A percentile compares a stretch with the other conserved stretches of the same genome.
phyloP scores from a whole-genome alignment of 495 filamentous ascomycete species.

The Aspergillus mulundensis region DNA sequence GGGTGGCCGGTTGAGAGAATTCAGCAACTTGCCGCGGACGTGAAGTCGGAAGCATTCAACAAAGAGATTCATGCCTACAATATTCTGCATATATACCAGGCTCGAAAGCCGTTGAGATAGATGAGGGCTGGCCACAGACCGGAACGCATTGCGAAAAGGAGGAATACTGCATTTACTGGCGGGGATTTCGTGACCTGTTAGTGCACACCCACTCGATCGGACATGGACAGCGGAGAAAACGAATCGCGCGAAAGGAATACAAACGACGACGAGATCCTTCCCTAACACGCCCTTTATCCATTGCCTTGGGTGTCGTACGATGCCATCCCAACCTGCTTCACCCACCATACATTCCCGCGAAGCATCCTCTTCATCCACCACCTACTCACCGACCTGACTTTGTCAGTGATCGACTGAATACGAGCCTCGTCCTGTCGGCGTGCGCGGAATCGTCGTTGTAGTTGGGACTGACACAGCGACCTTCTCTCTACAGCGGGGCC shows the following conservation, averaged over 20 bases:
- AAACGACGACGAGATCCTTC: neutral
- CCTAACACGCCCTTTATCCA: neutral
- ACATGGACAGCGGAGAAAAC: neutral
- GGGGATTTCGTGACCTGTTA: neutral
- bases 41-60: constrained; percentile 65
- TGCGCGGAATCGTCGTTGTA: neutral
- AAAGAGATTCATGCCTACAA: constrained; percentile 68
- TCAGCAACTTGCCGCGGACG: constrained; percentile 54
- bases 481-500: neutral
- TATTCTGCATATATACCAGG: constrained; percentile 58
- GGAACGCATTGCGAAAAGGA: neutral
- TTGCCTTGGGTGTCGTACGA: neutral
- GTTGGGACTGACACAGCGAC: neutral
- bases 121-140: too few species aligned
- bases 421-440: too few species aligned
- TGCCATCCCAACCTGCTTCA: neutral
- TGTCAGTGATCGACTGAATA: too few species aligned
- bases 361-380: neutral
- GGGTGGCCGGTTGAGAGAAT: constrained; percentile 66
- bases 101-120: constrained; percentile 31
- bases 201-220: neutral
- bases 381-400: neutral
- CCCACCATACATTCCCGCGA: neutral
- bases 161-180: neutral
- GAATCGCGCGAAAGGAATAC: neutral